Conservation (phyloP, 1,139 yeast species). For the Blastobotrys apis region DNA sequence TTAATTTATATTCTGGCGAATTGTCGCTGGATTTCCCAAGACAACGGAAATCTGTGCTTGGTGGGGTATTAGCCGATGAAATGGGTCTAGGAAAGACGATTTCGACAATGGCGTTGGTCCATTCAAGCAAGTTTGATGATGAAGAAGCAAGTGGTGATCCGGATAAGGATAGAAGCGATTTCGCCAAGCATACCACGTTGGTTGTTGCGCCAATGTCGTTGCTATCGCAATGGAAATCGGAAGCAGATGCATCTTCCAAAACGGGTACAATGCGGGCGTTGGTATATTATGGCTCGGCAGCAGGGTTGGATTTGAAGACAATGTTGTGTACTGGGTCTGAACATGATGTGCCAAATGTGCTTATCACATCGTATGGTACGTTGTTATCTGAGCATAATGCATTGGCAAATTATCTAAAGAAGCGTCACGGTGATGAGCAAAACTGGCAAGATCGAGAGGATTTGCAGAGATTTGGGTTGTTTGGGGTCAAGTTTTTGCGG, state of each 20-base stretch:
- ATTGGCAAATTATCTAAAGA: slow-evolving; percentile 19
- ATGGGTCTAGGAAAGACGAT: slow-evolving; percentile 97
- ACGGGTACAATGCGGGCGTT: slow-evolving; percentile 29
- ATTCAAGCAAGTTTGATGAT: slow-evolving; percentile 37
- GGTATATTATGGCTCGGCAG: slow-evolving; percentile 69
- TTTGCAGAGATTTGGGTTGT: slow-evolving; percentile 48
- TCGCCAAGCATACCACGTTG: slow-evolving; percentile 70
- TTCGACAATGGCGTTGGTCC: slow-evolving; percentile 69
- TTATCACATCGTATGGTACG: slow-evolving; percentile 87
- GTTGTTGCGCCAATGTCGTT: slow-evolving; percentile 90
- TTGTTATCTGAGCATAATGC: slow-evolving; percentile 65
- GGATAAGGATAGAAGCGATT: slow-evolving; percentile 31
- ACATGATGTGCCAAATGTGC: slow-evolving; percentile 58
- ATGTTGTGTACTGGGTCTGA: slow-evolving; percentile 39
- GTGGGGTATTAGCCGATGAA: slow-evolving; percentile 95
- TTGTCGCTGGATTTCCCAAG: slow-evolving; percentile 63
- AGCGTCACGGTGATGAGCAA: not conserved
- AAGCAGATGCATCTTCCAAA: slow-evolving; percentile 51
- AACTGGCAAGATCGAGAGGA: slow-evolving; percentile 22
- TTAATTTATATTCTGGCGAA: slow-evolving; percentile 80
- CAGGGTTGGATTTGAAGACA: slow-evolving; percentile 42
- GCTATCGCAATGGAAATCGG: slow-evolving; percentile 85
- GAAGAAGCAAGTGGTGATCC: slow-evolving; percentile 1
- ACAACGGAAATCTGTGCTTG: slow-evolving; percentile 49
- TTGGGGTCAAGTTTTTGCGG: slow-evolving; percentile 70